Conservation (phyloP, 2,329 filamentous ascomycete species). For the Zopfia rhizophila region DNA sequence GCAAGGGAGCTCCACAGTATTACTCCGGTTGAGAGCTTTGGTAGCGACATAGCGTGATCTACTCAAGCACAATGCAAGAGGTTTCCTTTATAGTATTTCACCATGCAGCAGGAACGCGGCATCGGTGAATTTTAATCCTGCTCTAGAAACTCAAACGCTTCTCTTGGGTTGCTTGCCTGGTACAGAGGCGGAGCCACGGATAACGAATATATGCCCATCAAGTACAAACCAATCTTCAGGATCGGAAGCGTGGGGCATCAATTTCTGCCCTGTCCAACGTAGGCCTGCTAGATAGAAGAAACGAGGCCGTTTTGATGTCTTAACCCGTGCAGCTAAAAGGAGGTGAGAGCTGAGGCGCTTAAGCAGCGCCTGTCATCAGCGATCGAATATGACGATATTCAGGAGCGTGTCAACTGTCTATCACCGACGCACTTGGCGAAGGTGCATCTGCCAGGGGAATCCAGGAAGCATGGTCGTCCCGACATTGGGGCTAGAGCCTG, state of each 20-base stretch:
- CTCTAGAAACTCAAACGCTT: constrained; percentile 6
- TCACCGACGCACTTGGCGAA: constrained; percentile 22
- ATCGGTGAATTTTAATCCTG: constrained; percentile 20
- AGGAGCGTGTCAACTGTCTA: constrained; percentile 27
- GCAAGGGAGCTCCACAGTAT: constrained; percentile 36
- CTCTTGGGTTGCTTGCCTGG: constrained; percentile 15
- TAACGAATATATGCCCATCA: too few species aligned
- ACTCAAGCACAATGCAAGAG: constrained; percentile 22
- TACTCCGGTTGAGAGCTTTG: constrained; percentile 37
- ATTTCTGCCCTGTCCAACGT: constrained; percentile 2
- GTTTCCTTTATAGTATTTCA: constrained; percentile 40
- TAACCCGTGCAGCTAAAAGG: constrained; percentile 37
- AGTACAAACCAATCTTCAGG: too few species aligned
- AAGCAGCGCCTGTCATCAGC: constrained; percentile 29
- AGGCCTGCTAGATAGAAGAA: background rate
- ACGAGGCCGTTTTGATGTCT: constrained; percentile 10
- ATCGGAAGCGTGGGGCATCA: constrained; percentile 1
- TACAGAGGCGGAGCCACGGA: too few species aligned
- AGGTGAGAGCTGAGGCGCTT: constrained; percentile 25
- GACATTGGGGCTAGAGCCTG: constrained; percentile 27
- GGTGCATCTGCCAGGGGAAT: constrained; percentile 29
- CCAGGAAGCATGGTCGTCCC: constrained; percentile 25
- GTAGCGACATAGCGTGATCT: constrained; percentile 41
- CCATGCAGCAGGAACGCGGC: constrained; percentile 38
- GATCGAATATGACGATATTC: constrained; percentile 42